These are phyloP conservation scores for Microcos paniculata DNA, from an alignment of 345 rosid genomes.

Conservation along the genomic window DNA sequence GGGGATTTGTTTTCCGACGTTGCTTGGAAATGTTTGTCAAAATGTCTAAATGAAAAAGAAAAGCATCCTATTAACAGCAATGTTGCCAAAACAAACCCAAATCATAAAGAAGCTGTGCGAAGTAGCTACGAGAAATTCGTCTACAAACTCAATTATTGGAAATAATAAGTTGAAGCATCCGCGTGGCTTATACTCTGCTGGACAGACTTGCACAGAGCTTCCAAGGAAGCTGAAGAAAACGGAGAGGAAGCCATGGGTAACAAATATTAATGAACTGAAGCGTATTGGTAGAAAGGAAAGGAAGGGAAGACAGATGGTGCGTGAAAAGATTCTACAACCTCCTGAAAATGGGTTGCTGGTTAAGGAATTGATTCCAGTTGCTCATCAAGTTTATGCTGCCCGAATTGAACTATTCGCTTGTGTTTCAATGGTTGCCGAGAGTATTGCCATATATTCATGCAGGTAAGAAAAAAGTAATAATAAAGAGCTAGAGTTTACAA, in stretches of 20 bases:
- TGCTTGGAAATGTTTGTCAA: conserved; percentile 8
- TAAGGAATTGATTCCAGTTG: conserved; percentile 42
- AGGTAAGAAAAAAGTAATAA: no score
- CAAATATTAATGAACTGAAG: conserved; percentile 41
- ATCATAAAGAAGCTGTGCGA: neutral
- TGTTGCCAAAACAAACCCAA: conserved; percentile 18
- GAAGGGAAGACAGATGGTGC: conserved; percentile 33
- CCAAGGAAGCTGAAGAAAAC: conserved; percentile 38
- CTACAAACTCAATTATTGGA: neutral
- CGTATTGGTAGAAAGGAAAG: conserved; percentile 34
- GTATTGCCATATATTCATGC: conserved; percentile 35
- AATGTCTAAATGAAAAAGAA: neutral
- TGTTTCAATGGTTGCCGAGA: conserved; percentile 30
- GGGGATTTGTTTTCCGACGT: no score
- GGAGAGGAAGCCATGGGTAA: conserved; percentile 54
- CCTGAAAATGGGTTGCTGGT: conserved; percentile 50
- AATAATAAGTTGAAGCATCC: conserved; percentile 11
- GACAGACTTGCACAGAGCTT: conserved; percentile 19
- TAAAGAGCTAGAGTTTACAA: no score
- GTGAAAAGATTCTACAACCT: conserved; percentile 40
- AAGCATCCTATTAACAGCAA: neutral
- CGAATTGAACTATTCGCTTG: conserved; percentile 36
- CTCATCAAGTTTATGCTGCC: conserved; percentile 38
- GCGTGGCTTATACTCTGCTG: conserved; percentile 24
- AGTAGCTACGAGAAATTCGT: conserved; percentile 4